Evolutionary conservation across 768 basidiomycete species (phyloP), one percentile per base, ranked within the genome.

Genomic region (Cyclocybe cylindracea): DNA sequence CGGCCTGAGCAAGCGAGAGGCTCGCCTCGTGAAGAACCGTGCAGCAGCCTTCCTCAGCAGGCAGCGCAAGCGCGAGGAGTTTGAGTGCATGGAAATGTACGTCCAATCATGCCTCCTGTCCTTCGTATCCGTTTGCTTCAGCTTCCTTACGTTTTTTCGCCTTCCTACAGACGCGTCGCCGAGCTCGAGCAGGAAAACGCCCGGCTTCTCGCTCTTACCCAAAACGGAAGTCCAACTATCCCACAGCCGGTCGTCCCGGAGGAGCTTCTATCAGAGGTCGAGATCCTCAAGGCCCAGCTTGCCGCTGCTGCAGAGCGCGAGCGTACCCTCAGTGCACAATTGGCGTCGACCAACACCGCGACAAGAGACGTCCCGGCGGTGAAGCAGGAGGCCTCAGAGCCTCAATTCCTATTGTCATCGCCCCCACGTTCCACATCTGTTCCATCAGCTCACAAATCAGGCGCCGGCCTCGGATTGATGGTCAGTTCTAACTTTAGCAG

Each of bases 11-110:
- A 94, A 94, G 70, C 89, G 92, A 45, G 92, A 94, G 71, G 92
- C 92, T 54, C 85, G 92, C 46, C 80, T 94, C 7, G 89, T 94
- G 51, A 94, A 94, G 78, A 94, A 94, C 73, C 82, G 92, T 50
- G 92, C 92, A 10, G 92, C 92, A 9, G 92, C 92, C 52, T 94
- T 94, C 75, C 86, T 94, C 65, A 88, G 86, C 71, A 79, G 92
- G 66, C 92, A 94, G 69, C 80, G 92, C 61, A 94, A 94, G 70
- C 84, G 92, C 50, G 92, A 94, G 72, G 91, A 94, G 73, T 94
- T 92, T 63, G 92, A 94, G 71, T 76, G 66, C 62, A 93, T 94
- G 89, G 92, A 94, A 77, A 71, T 88, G 90, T 93, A 73, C 73
- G 88, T 85, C 40, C 44, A 51, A 57, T 61, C 35, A 38, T 50